phyloP scores from a whole-genome alignment of 176 grass and related monocot genomes.

The Alloteropsis semialata region DNA sequence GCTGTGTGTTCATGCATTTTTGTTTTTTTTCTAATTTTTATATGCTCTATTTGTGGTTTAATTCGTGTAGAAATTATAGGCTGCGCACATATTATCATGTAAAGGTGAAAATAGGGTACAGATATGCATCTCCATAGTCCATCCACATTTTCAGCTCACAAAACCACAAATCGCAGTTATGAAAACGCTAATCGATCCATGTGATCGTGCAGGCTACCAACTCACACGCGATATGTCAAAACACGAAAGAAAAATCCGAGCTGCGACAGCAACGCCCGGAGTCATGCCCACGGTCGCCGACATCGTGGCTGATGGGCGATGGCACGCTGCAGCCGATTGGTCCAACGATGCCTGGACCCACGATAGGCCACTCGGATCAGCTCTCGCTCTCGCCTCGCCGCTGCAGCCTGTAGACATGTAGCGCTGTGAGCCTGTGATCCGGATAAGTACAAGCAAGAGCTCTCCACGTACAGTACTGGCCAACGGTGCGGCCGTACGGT shows the following conservation, averaged over 20 bases:
- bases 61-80: not conserved
- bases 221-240: not conserved
- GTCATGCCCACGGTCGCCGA: not conserved
- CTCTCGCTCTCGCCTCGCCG: not conserved
- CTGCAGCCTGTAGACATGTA: too few relatives aligned
- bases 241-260: not conserved
- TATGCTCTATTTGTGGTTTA: not conserved
- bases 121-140: not conserved
- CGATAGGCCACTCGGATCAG: not conserved
- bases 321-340: not conserved
- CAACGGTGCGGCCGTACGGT: not conserved
- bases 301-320: not conserved
- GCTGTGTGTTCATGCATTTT: not conserved
- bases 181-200: not conserved
- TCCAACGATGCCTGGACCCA: not conserved
- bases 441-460: not conserved
- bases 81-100: not conserved
- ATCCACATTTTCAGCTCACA: not conserved
- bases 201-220: not conserved
- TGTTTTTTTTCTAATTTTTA: not conserved
- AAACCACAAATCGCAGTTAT: not conserved
- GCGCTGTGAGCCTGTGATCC: not conserved
- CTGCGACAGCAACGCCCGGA: not conserved
- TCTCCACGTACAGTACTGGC: too few relatives aligned
- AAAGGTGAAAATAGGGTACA: too few relatives aligned